Evolutionary conservation across 1,284 basidiomycete species (phyloP), one percentile per base, ranked within the genome.

Genomic region (Leccinum fallax): DNA sequence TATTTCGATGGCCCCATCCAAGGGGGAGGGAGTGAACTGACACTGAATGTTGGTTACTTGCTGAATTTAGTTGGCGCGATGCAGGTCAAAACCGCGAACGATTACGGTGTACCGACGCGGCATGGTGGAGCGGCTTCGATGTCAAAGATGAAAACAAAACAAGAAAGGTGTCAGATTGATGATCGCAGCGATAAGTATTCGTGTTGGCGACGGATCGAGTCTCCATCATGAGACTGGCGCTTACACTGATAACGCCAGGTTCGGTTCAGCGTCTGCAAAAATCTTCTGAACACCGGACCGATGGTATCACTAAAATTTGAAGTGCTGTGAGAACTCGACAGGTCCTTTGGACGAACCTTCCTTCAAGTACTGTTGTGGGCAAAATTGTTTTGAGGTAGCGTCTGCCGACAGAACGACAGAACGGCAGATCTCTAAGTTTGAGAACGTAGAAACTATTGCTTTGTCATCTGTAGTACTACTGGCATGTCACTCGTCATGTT

Each of bases 361-460:
- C 32, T 34, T 16, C 15, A 38, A 16, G 16, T 48, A 24, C 7
- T 51, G 32, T 36, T 9, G 28, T 49, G 46, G 56, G 32, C 48
- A 57, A 2, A 57, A 57, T 36, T 58, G 38, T 51, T 61, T 58
- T 13, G 57, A 28, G 43, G 21, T 16, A 34, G 56, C 32, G 57
- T 61, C 60, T 61, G 60, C 60, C 16, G 40, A 13, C 34, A 36
- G 34, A 36, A 36, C 1, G 40, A n/a, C 34, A 30, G 30, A 32
- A 32, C 3, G 30, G 28, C 34, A 34, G 34, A 34, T 34, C 34
- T 34, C n/a, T n/a, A n/a, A n/a, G n/a, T 15, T 51, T 24, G 24
- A 53, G 32, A 34, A 19, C n/a, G 21, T 21, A 32, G 26, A 48
- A 13, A 34, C 30, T 11, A 34, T 34, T 34, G 34, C 34, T 34